These are phyloP conservation scores for Pilatotrama ljubarskyi DNA, from an alignment of 768 basidiomycete species.

Conservation along the genomic window DNA sequence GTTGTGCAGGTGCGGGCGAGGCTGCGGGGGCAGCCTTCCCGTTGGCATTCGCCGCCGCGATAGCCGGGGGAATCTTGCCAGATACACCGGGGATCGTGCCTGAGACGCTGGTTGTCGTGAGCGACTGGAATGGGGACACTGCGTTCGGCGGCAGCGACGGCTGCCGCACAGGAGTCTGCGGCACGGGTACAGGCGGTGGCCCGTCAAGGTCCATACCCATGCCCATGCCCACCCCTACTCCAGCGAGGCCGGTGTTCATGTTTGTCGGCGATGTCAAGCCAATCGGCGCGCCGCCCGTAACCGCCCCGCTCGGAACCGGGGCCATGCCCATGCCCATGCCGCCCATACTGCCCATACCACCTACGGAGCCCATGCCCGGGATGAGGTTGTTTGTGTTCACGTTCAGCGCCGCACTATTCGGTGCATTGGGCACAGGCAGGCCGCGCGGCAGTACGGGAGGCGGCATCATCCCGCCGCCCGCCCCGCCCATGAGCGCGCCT, in stretches of 20 bases:
- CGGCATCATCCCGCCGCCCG: slow-evolving; percentile 39
- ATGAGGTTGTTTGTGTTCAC: slow-evolving; percentile 22
- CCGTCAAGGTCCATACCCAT: slow-evolving; percentile 23
- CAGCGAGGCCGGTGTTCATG: slow-evolving; percentile 10
- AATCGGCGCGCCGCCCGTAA: slow-evolving; percentile 13
- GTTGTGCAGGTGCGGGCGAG: neutral
- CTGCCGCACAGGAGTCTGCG: slow-evolving; percentile 26
- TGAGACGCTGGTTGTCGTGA: slow-evolving; percentile 12
- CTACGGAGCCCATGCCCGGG: neutral
- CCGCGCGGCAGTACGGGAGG: slow-evolving; percentile 37
- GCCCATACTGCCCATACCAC: no score
- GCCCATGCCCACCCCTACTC: slow-evolving; percentile 5
- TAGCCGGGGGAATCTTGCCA: neutral
- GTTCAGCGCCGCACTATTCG: slow-evolving; percentile 9
- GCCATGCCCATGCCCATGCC: neutral
- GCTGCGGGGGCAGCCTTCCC: neutral
- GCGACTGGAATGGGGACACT: slow-evolving; percentile 23
- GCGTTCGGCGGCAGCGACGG: slow-evolving; percentile 25
- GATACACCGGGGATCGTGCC: slow-evolving; percentile 15
- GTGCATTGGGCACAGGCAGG: neutral
- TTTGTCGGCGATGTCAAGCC: slow-evolving; percentile 17
- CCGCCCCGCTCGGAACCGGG: slow-evolving; percentile 1
- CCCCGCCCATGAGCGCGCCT: slow-evolving; percentile 31
- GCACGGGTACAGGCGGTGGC: slow-evolving; percentile 21
- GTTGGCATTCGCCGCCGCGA: neutral